Base-by-base conservation (phyloP, 2,329 filamentous ascomycete genomes). In the Epichloe glyceriae region DNA sequence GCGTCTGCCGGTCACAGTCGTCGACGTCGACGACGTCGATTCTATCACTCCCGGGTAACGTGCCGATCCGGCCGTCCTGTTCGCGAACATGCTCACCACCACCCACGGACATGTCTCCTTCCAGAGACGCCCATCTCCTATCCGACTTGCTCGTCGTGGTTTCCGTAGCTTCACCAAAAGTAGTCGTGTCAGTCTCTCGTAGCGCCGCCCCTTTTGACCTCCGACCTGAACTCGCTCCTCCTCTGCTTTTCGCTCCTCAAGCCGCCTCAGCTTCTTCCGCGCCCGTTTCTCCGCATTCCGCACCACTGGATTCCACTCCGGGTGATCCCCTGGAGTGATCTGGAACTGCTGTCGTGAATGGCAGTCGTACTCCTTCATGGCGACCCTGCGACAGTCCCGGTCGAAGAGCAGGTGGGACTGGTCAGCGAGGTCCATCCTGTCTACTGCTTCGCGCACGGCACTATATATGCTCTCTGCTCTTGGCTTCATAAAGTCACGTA, bases 401-500 rank as follows among this genome's bases (percentile, higher is more conserved):
- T 45, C 20, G 22, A 45, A 46, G 8, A 53, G 45, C 5, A 53
- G 34, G 1, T 49, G 15, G 40, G 38, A 40, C 35, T 43, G 44
- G 40, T 53, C 52, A 11, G 15, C 20, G n/a, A 40, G 4, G 8
- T 50, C 45, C 6, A 17, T 37, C 15, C 45, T 33, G 22, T n/a
- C n/a, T 8, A 26, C 52, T 4, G 52, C 52, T 14, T 49, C 49
- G 15, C 45, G 48, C 22, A 51, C 48, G 11, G 43, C 48, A 12
- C 17, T 11, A 26, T 50, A 50, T 20, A 37, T 33, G 42, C 52
- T 53, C 7, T 22, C 42, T 14, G 33, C 22, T 14, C 22, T 33
- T 6, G 52, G 52, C 4, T 33, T 5, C 49, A 48, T 50, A 34
- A 53, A 53, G 14, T 53, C 52, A 8, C 12, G 11, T n/a, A 53